Percentiles rank a stretch among this genome's conserved stretches.
Conservation (phyloP, 208 protist genomes). For the Angomonas deanei region DNA sequence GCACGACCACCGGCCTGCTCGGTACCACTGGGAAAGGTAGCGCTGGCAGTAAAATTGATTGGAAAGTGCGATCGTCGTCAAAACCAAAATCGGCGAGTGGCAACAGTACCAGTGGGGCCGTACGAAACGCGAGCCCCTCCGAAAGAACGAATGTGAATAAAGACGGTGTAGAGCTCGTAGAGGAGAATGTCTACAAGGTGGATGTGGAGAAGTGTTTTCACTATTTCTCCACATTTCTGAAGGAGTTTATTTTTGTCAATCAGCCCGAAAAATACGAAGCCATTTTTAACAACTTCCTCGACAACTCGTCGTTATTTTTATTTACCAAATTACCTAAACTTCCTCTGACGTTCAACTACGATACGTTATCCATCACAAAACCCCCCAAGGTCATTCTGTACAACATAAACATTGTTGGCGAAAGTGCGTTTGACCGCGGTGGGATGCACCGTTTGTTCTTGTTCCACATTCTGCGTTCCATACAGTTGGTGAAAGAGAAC, state of each 20-base stretch:
- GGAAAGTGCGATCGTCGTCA: too few species aligned
- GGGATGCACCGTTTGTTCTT: constrained; percentile 5
- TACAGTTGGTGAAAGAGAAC: constrained; percentile 9
- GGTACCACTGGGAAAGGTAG: too few species aligned
- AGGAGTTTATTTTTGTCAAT: neutral
- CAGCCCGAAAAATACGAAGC: neutral
- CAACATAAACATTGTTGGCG: neutral
- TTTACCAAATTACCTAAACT: neutral
- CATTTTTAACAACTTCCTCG: neutral
- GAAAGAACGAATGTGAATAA: neutral
- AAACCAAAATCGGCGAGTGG: too few species aligned
- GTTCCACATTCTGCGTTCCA: constrained; percentile 4
- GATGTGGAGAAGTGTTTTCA: neutral
- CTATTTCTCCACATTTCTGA: neutral
- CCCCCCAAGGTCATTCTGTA: neutral
- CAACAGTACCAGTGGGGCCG: neutral
- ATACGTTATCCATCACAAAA: neutral
- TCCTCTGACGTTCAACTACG: neutral
- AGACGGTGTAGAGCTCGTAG: neutral
- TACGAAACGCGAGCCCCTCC: neutral
- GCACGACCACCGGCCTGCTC: too few species aligned
- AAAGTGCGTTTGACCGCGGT: neutral
- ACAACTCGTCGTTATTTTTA: neutral
- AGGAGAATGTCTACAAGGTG: neutral
- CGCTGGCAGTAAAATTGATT: too few species aligned